These are phyloP conservation scores for Starmerella potacharoeniae DNA, from an alignment of 805 yeast genomes.

Conservation along the genomic window DNA sequence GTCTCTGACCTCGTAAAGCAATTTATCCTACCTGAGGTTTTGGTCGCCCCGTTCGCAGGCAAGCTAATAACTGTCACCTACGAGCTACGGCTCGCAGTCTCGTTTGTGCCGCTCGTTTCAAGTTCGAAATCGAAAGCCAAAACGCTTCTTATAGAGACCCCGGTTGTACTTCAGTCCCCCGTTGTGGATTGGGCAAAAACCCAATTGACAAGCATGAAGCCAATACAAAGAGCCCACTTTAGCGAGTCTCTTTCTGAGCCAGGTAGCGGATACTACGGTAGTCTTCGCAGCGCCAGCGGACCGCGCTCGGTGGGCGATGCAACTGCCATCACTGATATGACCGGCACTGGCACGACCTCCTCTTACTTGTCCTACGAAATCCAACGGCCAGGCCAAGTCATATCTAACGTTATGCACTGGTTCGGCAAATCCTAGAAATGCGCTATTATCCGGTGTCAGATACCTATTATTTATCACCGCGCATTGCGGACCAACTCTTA, in stretches of 20 bases:
- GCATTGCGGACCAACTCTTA: too few species aligned
- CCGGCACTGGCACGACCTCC: not conserved
- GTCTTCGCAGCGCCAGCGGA: not conserved
- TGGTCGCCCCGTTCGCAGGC: not conserved
- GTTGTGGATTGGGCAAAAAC: not conserved
- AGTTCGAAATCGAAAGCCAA: not conserved
- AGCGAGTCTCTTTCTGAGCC: not conserved
- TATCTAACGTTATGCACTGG: not conserved
- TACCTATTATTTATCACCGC: too few species aligned
- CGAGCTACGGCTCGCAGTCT: not conserved
- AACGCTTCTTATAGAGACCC: not conserved
- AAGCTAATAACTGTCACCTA: not conserved
- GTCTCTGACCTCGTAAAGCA: not conserved
- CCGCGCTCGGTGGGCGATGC: not conserved
- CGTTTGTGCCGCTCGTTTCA: not conserved
- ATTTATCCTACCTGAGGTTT: not conserved
- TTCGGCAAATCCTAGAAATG: not conserved
- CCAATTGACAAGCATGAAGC: not conserved
- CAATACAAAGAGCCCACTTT: not conserved
- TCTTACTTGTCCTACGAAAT: not conserved
- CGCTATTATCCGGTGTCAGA: not conserved
- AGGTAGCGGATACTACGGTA: not conserved
- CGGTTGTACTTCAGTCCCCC: not conserved
- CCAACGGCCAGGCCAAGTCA: not conserved
- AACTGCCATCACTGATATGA: not conserved